Base-by-base conservation (phyloP, 352 stramenopile species). In the Sclerospora graminicola region DNA sequence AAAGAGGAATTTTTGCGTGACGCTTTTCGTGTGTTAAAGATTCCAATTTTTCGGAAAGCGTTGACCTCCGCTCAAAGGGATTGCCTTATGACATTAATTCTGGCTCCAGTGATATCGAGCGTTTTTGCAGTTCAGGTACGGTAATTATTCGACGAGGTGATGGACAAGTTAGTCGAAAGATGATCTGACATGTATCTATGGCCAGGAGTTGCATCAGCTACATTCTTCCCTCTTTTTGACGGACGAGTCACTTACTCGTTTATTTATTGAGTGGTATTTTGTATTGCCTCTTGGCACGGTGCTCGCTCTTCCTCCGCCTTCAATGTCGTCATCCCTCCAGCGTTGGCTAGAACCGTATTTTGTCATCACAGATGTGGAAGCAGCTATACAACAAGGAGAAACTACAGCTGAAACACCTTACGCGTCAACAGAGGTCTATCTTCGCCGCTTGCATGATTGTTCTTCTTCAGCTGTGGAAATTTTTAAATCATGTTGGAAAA, bases 201-300 rank as follows among this genome's bases (percentile, higher is more conserved):
- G 43, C 10, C 43, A 86, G 75, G 65, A 83, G 31, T 42, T 92
- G 4, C 63, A 78, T 65, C 55, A 61, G 41, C 44, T 89, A 14
- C 75, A 89, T 48, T 48, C 59, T 10, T 53, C 54, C 2, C 57
- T 92, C 27, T 82, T 88, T 40, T 56, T 89, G 30, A 61, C 62
- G 4, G 46, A 58, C 48, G 57, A 63, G 18, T 59, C 64, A 53
- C 59, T 80, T 19, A 72, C 68, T 14, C 37, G 28, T 42, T 37
- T 88, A 51, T 91, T 89, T 56, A 52, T 92, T 38, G 70, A 86
- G 54, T 92, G 80, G 80, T 92, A 72, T 39, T 89, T 84, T 41
- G 69, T 68, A n/a, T 63, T 89, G 14, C 75, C 80, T 30, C 54
- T 87, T 1, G 67, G 63, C 29, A 45, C 52, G 6, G 48, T 92